A percentile compares a stretch with the other conserved stretches of the same genome.
Evolutionary conservation across 208 protist species (phyloP).

Genomic region (Tritrichomonas musculus): DNA sequence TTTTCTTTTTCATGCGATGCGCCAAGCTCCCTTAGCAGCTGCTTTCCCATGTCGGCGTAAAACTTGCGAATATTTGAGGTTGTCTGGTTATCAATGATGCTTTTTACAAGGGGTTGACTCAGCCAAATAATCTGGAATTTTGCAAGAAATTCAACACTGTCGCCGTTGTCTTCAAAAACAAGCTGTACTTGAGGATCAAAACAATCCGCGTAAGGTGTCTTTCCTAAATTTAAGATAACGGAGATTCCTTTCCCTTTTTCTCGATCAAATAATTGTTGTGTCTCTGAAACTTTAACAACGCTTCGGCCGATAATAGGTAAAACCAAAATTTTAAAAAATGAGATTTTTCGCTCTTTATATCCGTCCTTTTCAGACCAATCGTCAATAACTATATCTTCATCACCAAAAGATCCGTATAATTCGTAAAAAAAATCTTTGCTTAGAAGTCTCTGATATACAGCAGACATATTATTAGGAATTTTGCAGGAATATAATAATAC

Average conservation of each 20-base stretch:
- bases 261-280: background rate
- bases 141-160: background rate
- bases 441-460: background rate
- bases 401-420: background rate
- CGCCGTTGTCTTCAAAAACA: background rate
- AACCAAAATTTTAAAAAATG: background rate
- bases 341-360: background rate
- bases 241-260: background rate
- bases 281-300: background rate
- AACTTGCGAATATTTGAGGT: background rate
- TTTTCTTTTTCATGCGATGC: background rate
- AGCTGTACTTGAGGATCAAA: background rate
- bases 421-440: background rate
- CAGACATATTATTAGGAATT: background rate
- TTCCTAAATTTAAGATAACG: background rate
- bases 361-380: background rate
- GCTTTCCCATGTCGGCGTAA: background rate
- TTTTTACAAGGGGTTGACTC: background rate
- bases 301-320: background rate
- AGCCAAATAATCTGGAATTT: background rate
- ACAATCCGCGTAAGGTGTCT: background rate
- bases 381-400: background rate
- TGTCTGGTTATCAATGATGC: background rate
- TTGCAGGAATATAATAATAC: background rate
- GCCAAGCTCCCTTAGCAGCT: background rate